Percentiles rank a stretch among this genome's conserved stretches.
phyloP scores from a whole-genome alignment of 495 filamentous ascomycete species.

The Penicillium macrosclerotiorum region DNA sequence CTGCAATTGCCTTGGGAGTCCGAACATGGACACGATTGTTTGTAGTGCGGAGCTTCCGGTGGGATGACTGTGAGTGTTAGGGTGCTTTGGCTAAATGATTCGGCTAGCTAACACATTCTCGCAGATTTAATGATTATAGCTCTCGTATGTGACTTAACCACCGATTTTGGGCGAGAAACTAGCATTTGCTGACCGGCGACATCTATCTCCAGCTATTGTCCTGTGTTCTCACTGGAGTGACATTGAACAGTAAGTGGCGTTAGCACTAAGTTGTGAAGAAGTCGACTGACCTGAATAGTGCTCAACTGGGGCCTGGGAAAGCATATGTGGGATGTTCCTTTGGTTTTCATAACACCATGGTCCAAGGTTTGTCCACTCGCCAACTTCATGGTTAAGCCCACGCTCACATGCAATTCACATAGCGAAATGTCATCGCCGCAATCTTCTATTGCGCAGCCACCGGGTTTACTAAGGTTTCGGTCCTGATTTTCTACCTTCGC shows the following conservation, averaged over 20 bases:
- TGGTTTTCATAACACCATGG: constrained; percentile 6
- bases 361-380: constrained; percentile 15
- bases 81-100: not conserved
- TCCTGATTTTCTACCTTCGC: constrained; percentile 49
- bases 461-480: constrained; percentile 41
- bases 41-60: constrained; percentile 34
- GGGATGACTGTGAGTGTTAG: constrained; percentile 38
- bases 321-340: constrained; percentile 32
- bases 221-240: constrained; percentile 27
- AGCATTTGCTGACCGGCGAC: too few relatives aligned
- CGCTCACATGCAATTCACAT: not conserved
- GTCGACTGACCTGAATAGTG: constrained; percentile 12
- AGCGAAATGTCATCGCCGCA: constrained; percentile 28
- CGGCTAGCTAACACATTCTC: constrained; percentile 1
- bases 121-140: constrained; percentile 31
- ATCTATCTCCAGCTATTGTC: constrained; percentile 18
- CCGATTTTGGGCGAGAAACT: too few relatives aligned
- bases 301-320: constrained; percentile 30
- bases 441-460: constrained; percentile 38
- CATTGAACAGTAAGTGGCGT: constrained; percentile 22
- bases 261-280: not conserved
- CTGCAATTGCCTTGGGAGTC: constrained; percentile 26
- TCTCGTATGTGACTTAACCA: constrained; percentile 24
- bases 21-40: constrained; percentile 36
- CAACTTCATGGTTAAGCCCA: not conserved